Evolutionary conservation across 495 filamentous ascomycete genomes (phyloP).

Genomic region (Xylaria cubensis): DNA sequence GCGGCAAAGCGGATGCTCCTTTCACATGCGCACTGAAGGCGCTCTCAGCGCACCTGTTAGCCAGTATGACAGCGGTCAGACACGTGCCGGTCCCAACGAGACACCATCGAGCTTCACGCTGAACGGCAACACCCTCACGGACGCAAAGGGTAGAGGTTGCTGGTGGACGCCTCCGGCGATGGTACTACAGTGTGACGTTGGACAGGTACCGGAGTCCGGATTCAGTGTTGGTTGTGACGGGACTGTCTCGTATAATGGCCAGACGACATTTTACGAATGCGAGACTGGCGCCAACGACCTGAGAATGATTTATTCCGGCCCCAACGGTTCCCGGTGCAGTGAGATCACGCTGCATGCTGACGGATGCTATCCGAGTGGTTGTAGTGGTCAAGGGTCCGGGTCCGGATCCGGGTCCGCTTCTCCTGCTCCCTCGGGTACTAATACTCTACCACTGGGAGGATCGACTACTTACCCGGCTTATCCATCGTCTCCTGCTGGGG

Average conservation of each 20-base stretch:
- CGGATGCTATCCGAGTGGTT: conserved; percentile 48
- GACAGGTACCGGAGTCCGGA: conserved; percentile 50
- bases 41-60: conserved; percentile 31
- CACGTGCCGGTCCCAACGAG: conserved; percentile 26
- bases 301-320: conserved; percentile 59
- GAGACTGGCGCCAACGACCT: conserved; percentile 56
- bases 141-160: conserved; percentile 35
- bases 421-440: background rate
- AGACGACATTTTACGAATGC: conserved; percentile 60
- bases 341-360: conserved; percentile 56
- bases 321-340: conserved; percentile 53
- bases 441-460: conserved; percentile 1
- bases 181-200: conserved; percentile 71
- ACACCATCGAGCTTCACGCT: conserved; percentile 32
- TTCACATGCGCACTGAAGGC: conserved; percentile 34
- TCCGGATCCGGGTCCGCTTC: background rate
- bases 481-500: background rate
- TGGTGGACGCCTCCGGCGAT: conserved; percentile 56
- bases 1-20: conserved; percentile 34
- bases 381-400: conserved; percentile 1
- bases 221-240: conserved; percentile 60
- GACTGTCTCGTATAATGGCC: conserved; percentile 51
- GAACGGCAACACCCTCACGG: conserved; percentile 35
- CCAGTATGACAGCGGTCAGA: conserved; percentile 36
- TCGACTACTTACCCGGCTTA: background rate